Conservation (phyloP, 2,329 filamentous ascomycete species). For the Neophaeococcomyces mojaviensis region DNA sequence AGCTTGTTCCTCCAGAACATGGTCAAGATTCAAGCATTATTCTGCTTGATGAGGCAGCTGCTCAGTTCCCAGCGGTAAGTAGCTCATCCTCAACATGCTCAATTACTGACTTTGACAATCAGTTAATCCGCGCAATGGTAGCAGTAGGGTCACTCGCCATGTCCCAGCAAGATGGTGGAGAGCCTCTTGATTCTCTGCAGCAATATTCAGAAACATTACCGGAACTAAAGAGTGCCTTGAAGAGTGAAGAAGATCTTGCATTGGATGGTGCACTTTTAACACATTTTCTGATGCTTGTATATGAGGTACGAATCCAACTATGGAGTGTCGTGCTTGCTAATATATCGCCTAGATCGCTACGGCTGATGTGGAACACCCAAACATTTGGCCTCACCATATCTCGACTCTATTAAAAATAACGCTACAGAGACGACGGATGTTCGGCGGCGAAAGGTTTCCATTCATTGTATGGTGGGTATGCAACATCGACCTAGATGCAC, state of each 20-base stretch:
- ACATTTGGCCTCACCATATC: constrained; percentile 49
- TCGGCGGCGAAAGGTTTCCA: constrained; percentile 39
- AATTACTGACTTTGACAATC: constrained; percentile 12
- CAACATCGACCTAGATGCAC: constrained; percentile 49
- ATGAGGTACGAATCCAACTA: constrained; percentile 39
- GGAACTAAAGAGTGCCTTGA: constrained; percentile 38
- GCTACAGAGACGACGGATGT: constrained; percentile 39
- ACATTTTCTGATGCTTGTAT: constrained; percentile 50
- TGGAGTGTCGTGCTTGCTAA: not conserved
- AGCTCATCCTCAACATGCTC: not conserved
- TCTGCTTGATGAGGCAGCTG: constrained; percentile 41
- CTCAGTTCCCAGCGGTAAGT: constrained; percentile 45
- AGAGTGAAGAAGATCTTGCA: constrained; percentile 43
- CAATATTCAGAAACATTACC: constrained; percentile 49
- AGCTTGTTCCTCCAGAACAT: constrained; percentile 30
- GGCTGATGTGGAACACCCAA: constrained; percentile 38
- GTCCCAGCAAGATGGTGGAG: constrained; percentile 38
- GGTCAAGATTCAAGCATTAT: constrained; percentile 29
- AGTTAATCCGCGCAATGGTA: constrained; percentile 53
- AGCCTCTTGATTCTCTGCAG: constrained; percentile 44
- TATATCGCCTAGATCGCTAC: constrained; percentile 34
- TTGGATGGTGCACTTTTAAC: constrained; percentile 51
- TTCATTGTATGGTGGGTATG: constrained; percentile 49
- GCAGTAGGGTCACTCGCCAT: constrained; percentile 50
- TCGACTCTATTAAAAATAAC: constrained; percentile 45